Evolutionary conservation across 805 yeast genomes (phyloP), one percentile per base, ranked within the genome.

Genomic region (baker's yeast (Saccharomyces cerevisiae)): DNA sequence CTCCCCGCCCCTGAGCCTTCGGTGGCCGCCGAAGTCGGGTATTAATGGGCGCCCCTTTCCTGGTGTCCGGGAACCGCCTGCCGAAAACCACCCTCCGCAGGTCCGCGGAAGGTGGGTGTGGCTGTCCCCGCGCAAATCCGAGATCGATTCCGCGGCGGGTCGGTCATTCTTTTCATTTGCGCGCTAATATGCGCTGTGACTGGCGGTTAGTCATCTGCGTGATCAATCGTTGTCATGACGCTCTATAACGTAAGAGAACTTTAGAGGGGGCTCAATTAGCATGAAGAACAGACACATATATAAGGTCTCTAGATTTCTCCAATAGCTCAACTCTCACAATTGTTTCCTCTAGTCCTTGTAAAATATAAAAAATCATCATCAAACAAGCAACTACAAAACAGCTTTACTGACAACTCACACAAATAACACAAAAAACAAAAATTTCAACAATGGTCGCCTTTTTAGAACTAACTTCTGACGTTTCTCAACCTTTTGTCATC

Each of bases 401-500:
- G 32, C 52, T 24, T 21, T 51, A 49, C 48, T 24, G 49, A 53
- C 53, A 50, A 50, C 54, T 51, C 21, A 14, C 51, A 53, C 50
- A 53, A 48, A 56, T 49, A 62, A 43, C 36, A 13, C 36, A 49
- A n/a, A 50, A 47, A 51, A 52, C 29, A n/a, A 53, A 49, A 53
- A 63, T 63, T 62, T 36, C 24, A 17, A 36, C 43, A 36, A 36
- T 36, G 43, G 43, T 60, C 62, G 67, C 67, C 57, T 83, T 80
- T 69, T 74, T 84, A 68, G 74, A 76, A 49, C 75, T 84, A 67
- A 76, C 84, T 43, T 76, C 81, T 52, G 82, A 81, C 57, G 70
- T 77, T 51, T 75, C 80, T 55, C 75, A 79, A 68, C 89, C 90
- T 60, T 84, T 83, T 62, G 77, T 84, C 53, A 83, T 84, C 62